phyloP scores from a whole-genome alignment of 345 rosid species.

The Linum lewisii region DNA sequence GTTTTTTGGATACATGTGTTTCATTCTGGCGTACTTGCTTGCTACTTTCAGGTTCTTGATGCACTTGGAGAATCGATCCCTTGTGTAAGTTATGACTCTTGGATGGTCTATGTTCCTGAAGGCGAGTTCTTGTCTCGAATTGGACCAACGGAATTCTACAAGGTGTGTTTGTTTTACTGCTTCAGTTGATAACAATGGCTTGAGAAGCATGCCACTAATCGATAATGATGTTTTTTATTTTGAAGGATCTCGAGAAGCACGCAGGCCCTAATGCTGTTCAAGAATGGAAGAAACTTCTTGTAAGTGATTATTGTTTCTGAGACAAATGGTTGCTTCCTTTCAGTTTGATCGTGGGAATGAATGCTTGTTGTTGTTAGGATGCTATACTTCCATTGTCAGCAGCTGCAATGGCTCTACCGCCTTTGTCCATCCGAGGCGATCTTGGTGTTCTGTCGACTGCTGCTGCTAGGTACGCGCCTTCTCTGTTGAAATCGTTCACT shows the following conservation, averaged over 20 bases:
- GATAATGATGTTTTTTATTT: neutral
- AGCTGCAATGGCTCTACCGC: conserved; percentile 91
- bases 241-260: conserved; percentile 77
- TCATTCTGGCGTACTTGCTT: neutral
- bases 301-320: conserved; percentile 23
- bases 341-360: neutral
- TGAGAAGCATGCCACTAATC: neutral
- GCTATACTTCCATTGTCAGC: conserved; percentile 82
- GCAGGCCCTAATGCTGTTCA: conserved; percentile 65
- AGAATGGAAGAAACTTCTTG: conserved; percentile 90
- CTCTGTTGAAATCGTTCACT: conserved; percentile 61
- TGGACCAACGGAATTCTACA: conserved; percentile 83
- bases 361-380: conserved; percentile 41
- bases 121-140: conserved; percentile 85
- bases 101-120: conserved; percentile 95
- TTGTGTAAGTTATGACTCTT: conserved; percentile 76
- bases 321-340: neutral
- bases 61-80: conserved; percentile 85
- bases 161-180: conserved; percentile 37
- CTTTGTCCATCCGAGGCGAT: conserved; percentile 78
- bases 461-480: conserved; percentile 84
- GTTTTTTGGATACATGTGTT: neutral
- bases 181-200: neutral
- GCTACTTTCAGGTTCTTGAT: conserved; percentile 60
- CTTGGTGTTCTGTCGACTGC: conserved; percentile 79